phyloP scores from a whole-genome alignment of 495 filamentous ascomycete species.

The Cetradonia linearis region DNA sequence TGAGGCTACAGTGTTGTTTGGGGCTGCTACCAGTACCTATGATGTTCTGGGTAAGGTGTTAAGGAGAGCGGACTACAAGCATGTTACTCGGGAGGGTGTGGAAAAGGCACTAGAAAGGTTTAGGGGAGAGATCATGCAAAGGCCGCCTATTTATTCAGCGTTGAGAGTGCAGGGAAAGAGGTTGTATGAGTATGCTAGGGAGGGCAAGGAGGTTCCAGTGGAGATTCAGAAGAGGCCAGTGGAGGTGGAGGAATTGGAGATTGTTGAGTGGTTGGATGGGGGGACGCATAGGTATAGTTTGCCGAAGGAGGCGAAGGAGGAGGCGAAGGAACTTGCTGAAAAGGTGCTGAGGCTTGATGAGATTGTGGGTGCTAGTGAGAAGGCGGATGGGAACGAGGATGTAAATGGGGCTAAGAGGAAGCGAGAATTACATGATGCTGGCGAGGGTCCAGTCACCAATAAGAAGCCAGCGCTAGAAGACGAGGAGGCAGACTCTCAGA shows the following conservation, averaged over 20 bases:
- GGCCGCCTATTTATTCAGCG: slow-evolving; percentile 87
- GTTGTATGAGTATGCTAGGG: slow-evolving; percentile 90
- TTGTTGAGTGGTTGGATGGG: slow-evolving; percentile 80
- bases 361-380: slow-evolving; percentile 22
- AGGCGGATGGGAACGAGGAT: slow-evolving; percentile 20
- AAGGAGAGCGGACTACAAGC: slow-evolving; percentile 57
- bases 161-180: slow-evolving; percentile 82
- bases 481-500: slow-evolving; percentile 8
- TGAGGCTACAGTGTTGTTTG: slow-evolving; percentile 80
- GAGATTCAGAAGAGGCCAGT: slow-evolving; percentile 76
- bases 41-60: slow-evolving; percentile 77
- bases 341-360: slow-evolving; percentile 47
- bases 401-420: slow-evolving; percentile 25
- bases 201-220: slow-evolving; percentile 69
- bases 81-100: slow-evolving; percentile 67
- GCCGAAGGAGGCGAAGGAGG: slow-evolving; percentile 57
- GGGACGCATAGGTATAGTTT: slow-evolving; percentile 62
- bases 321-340: slow-evolving; percentile 63
- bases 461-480: slow-evolving; percentile 14
- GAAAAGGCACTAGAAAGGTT: slow-evolving; percentile 68
- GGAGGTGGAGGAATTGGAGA: slow-evolving; percentile 60
- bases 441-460: slow-evolving; percentile 25
- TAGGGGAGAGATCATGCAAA: slow-evolving; percentile 79
- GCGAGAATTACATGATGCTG: slow-evolving; percentile 26
- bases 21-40: slow-evolving; percentile 86